Evolutionary conservation across 108 stramenopile species (phyloP), one percentile per base, ranked within the genome.

Genomic region (Discostella pseudostelligera): DNA sequence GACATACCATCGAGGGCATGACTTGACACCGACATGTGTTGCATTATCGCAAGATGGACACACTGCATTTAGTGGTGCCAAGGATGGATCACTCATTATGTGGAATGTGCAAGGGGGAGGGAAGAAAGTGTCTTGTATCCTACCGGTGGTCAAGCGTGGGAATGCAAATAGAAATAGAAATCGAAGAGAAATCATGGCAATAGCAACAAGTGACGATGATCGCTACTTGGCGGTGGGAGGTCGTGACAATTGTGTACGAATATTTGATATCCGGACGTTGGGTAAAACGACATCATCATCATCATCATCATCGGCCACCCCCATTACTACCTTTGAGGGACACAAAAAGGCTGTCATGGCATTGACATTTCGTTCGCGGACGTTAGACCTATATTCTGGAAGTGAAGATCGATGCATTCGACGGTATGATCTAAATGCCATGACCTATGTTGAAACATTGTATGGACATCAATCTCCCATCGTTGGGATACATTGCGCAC

Each of bases 391-490:
- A 17, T 99, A 93, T 72, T 97, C 97, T 3, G 94, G 85, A 20
- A 87, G 87, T 55, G 82, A 90, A 44, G 97, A 98, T 92, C 74
- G 97, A 22, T 94, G 91, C 67, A 83, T 96, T 25, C 84, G 88
- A 48, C 84, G 94, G 60, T 97, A 93, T 69, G 85, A 90, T 73
- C 58, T 94, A 56, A 81, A 85, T 46, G 89, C 94, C 68, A 93
- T 95, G 94, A 86, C 88, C n/a, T 97, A 97, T 62, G 68, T 99
- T 20, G 99, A 99, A 81, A 98, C 98, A 0, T 64, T 98, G 43
- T 99, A 97, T 65, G 99, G 99, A 13, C 99, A 99, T 64, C 96
- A 97, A 80, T 85, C 95, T 25, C 95, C 83, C 28, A 82, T 99
- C 50, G 79, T 78, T 0, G 81, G 65, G 24, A 70, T 99, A 21